Evolutionary conservation across 805 yeast species (phyloP), one percentile per base, ranked within the genome.

Genomic region (Starmerella ratchasimensis): DNA sequence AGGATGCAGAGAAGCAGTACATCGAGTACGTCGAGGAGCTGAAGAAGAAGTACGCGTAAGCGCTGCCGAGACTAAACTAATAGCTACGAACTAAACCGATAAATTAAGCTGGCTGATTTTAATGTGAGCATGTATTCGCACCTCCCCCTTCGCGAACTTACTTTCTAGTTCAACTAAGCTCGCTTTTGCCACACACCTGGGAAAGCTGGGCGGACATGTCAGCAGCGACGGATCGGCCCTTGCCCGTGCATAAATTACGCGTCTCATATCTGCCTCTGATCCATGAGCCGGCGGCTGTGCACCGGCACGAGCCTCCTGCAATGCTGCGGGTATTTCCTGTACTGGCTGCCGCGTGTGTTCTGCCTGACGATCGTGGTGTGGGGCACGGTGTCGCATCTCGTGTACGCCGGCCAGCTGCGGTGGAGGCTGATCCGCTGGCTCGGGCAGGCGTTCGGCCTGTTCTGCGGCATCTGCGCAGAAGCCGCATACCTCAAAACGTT

Each of bases 1-100:
- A 74, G 51, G 96, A 83, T 25, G 98, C 98, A 43, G 97, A 88
- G 68, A 47, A 69, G 51, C 69, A 83, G 61, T 73, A 61, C 53
- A 58, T 63, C 42, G 59, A 44, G 38, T 43, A 50, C 17, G 66
- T 57, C 41, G 50, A 59, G 46, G 43, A 51, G 36, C 53, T 51
- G 24, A 30, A 44, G 43, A 31, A 21, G 34, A 46, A 41, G 37
- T 44, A 46, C 42, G 29, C 34, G 20, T 36, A 35, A 21, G 17
- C n/a, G n/a, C n/a, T n/a, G 33, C 15, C 17, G 23, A 13, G 15
- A n/a, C 11, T 5, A 29, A 11, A 28, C 18, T 15, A 28, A 7
- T 7, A n/a, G n/a, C n/a, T n/a, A n/a, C n/a, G n/a, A n/a, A n/a
- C n/a, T n/a, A n/a, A 8, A 7, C 7, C 18, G 9, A 8, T 28